Base-by-base conservation (phyloP, 2,329 filamentous ascomycete genomes). In the Cladosporium austrohemisphaericum region DNA sequence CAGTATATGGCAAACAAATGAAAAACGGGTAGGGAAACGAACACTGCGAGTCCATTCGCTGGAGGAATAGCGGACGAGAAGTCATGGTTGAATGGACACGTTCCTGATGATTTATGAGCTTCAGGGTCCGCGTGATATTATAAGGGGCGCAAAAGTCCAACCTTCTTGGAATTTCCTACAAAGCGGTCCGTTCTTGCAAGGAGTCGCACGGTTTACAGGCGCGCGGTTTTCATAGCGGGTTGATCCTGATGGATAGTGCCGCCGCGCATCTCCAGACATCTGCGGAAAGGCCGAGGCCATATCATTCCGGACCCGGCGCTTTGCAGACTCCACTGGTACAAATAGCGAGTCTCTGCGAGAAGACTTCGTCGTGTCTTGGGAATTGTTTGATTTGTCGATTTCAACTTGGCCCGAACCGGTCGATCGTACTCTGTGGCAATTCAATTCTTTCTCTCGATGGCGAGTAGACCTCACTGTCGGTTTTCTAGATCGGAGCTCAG, bases 111-210 rank as follows among this genome's bases (percentile, higher is more conserved):
- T 29, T 19, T 18, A 26, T 55, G n/a, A 57, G 56, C 43, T 41
- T 35, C 20, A 19, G 14, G 16, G 26, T 8, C 13, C 33, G 14
- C 18, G 16, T 19, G 16, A 4, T 20, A 5, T 26, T 25, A 22
- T 10, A n/a, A n/a, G 25, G 43, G 25, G 44, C 22, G 32, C 18
- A 37, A 8, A n/a, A 23, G 23, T 33, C 41, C 40, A 20, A 64
- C 61, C 63, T 57, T 66, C 63, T 57, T 63, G 60, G 25, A 54
- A 57, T 52, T 66, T 66, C 40, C 62, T 54, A 52, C 63, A 66
- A 48, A 63, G 60, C 29, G 62, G 63, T 16, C 63, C 63, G 53
- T 66, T 66, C 22, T 62, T 56, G 53, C 63, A 66, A 5, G 63
- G 53, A 26, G 59, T 55, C 28, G 45, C 49, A 41, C 48, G 38